phyloP scores from a whole-genome alignment of 371 early-diverging fungal genomes.

The Parasitella parasitica region DNA sequence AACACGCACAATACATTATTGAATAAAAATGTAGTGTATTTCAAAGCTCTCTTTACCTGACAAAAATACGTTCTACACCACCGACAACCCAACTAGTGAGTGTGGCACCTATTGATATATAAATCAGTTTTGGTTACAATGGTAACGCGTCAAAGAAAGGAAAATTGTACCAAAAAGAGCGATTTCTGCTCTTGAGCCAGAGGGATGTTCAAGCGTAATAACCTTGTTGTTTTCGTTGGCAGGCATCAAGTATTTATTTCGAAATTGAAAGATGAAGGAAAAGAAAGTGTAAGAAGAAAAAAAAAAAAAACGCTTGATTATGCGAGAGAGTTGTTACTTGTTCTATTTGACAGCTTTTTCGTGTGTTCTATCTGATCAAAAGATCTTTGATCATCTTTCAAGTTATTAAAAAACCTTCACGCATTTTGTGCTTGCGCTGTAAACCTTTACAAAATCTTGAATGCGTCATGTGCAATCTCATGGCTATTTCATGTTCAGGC shows the following conservation, averaged over 20 bases:
- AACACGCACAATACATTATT: too few species aligned
- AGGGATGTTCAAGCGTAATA: slow-evolving; percentile 44
- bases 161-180: slow-evolving; percentile 63
- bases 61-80: slow-evolving; percentile 72
- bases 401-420: too few species aligned
- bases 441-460: too few species aligned
- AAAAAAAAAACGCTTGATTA: neutral
- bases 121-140: neutral
- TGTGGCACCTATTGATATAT: slow-evolving; percentile 58
- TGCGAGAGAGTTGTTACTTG: neutral
- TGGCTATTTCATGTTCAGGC: too few species aligned
- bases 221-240: slow-evolving; percentile 38
- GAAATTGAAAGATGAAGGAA: slow-evolving; percentile 12
- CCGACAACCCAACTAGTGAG: slow-evolving; percentile 75
- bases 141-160: neutral
- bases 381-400: too few species aligned
- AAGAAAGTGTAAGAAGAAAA: slow-evolving; percentile 4
- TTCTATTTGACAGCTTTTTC: too few species aligned
- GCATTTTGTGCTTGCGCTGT: too few species aligned
- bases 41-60: slow-evolving; percentile 53
- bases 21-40: too few species aligned
- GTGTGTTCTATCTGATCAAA: too few species aligned
- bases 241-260: slow-evolving; percentile 31
- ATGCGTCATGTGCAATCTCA: too few species aligned
- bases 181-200: slow-evolving; percentile 56